phyloP scores from a whole-genome alignment of 768 basidiomycete species.

The Strobilomyces echinocephalus region DNA sequence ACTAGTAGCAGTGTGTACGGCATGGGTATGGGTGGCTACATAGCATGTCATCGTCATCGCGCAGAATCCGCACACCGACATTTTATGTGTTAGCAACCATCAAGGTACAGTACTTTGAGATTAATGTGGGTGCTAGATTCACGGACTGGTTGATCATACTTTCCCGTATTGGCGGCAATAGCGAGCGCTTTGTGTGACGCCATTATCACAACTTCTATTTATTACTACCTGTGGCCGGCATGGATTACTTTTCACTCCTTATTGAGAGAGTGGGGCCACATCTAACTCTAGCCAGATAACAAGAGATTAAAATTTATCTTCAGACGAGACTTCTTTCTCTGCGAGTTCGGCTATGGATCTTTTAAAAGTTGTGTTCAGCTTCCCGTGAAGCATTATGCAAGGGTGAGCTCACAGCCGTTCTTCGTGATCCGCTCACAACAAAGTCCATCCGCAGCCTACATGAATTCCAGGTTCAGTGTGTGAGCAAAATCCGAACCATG shows the following conservation, averaged over 20 bases:
- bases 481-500: conserved; percentile 4
- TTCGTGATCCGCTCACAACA: background rate
- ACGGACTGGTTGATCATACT: background rate
- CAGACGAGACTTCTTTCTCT: too few species aligned
- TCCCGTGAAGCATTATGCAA: background rate
- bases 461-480: conserved; percentile 25
- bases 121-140: background rate
- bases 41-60: background rate
- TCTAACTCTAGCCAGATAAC: too few species aligned
- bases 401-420: conserved; percentile 4
- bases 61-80: conserved; percentile 10
- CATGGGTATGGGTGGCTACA: conserved; percentile 2
- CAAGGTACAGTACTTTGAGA: conserved; percentile 2
- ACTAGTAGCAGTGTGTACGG: conserved; percentile 2
- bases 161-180: conserved; percentile 4
- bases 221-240: background rate
- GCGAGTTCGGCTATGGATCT: too few species aligned
- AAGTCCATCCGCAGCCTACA: conserved; percentile 11
- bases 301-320: too few species aligned
- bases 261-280: too few species aligned
- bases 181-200: conserved; percentile 19
- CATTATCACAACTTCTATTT: conserved; percentile 10
- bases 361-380: background rate
- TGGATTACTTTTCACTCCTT: background rate
- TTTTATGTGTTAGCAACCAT: background rate